Conservation (phyloP, 2,329 filamentous ascomycete species). For the Botrytis squamosa region DNA sequence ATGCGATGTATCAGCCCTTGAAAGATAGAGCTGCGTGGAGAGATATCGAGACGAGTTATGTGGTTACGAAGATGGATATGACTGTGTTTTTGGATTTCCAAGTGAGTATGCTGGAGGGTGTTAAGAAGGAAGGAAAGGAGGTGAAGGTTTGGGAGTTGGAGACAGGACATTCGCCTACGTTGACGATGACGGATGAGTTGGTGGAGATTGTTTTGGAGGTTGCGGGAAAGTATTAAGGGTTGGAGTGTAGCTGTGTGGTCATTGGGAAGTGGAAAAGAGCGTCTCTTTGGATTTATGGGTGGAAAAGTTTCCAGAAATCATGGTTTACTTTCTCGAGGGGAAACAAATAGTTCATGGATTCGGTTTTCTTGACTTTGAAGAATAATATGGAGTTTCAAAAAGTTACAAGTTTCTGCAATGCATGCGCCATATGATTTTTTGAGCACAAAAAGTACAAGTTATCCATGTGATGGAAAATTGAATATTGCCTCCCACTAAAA, state of each 20-base stretch:
- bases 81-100: not conserved
- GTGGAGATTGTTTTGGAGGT: not conserved
- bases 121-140: not conserved
- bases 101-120: not conserved
- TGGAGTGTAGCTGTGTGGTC: not conserved
- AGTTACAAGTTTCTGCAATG: too few relatives aligned
- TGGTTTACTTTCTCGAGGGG: not conserved
- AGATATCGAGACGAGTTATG: not conserved
- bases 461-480: not conserved
- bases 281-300: not conserved
- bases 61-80: not conserved
- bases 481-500: accelerated
- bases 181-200: not conserved
- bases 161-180: not conserved
- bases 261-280: not conserved
- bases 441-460: not conserved
- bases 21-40: not conserved
- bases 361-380: accelerated
- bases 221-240: not conserved
- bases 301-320: not conserved
- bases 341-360: not conserved
- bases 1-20: not conserved
- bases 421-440: not conserved
- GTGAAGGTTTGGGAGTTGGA: not conserved
- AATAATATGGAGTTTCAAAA: not conserved